Conservation (phyloP, 2,329 filamentous ascomycete genomes). For the Lecanicillium sp. region DNA sequence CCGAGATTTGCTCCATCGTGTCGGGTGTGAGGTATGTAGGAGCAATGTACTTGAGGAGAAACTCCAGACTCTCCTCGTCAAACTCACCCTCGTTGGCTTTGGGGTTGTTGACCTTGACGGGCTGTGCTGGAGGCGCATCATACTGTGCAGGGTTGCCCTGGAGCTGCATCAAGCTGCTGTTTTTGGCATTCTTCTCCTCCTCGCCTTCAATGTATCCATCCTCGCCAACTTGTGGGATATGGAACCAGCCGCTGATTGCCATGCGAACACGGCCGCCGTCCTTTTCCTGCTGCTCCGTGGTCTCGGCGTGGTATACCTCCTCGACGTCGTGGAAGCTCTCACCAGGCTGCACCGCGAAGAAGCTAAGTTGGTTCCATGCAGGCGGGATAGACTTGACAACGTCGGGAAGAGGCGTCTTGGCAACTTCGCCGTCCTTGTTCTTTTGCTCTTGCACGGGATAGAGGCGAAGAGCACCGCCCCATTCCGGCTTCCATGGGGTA, state of each 20-base stretch:
- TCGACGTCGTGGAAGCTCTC: conserved; percentile 99
- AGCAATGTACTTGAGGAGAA: conserved; percentile 81
- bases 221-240: conserved; percentile 91
- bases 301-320: conserved; percentile 76
- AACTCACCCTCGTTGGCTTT: conserved; percentile 47
- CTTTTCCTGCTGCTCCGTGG: conserved; percentile 50
- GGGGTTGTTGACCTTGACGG: conserved; percentile 35
- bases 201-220: conserved; percentile 83
- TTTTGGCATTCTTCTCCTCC: conserved; percentile 80
- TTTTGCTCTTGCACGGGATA: conserved; percentile 63
- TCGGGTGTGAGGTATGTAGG: conserved; percentile 90
- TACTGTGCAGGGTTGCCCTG: conserved; percentile 88
- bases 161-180: conserved; percentile 86
- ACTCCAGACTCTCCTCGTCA: conserved; percentile 75
- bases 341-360: conserved; percentile 97
- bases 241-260: conserved; percentile 98
- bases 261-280: conserved; percentile 78
- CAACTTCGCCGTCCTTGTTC: conserved; percentile 58
- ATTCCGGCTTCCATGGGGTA: conserved; percentile 78
- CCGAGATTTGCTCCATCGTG: conserved; percentile 72
- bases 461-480: conserved; percentile 85
- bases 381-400: conserved; percentile 78
- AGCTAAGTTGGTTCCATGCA: conserved; percentile 94
- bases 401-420: conserved; percentile 73
- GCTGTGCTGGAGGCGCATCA: conserved; percentile 64